These are phyloP conservation scores for Ilyonectria mors-panacis DNA, from an alignment of 2,329 filamentous ascomycete species.

Conservation along the genomic window DNA sequence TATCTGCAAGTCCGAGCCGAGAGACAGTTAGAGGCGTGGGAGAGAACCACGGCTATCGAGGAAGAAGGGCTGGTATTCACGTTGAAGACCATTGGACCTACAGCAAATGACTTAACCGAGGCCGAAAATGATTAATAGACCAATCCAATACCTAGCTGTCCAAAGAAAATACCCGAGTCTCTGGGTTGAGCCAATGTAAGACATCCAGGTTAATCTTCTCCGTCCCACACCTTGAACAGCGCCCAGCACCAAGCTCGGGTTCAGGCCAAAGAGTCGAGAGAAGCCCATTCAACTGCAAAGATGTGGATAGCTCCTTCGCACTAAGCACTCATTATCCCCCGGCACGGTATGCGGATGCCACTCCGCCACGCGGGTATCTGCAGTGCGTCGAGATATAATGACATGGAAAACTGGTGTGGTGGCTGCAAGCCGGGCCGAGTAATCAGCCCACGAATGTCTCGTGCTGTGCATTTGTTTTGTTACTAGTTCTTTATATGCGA, in stretches of 20 bases:
- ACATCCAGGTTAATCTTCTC: neutral
- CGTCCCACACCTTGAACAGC: neutral
- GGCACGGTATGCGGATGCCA: too few relatives aligned
- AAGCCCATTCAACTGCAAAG: neutral
- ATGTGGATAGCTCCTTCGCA: neutral
- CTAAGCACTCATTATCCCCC: neutral
- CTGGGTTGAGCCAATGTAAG: too few relatives aligned
- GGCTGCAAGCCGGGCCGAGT: neutral
- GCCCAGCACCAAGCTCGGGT: neutral
- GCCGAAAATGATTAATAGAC: too few relatives aligned
- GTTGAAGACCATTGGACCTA: too few relatives aligned
- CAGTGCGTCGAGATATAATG: constrained; percentile 1
- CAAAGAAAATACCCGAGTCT: too few relatives aligned
- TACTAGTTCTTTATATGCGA: neutral
- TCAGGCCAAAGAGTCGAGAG: neutral
- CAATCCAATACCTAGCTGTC: too few relatives aligned
- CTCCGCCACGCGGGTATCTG: neutral
- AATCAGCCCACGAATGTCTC: neutral
- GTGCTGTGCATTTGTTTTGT: neutral
- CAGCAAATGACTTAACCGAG: too few relatives aligned
- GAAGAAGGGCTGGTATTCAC: too few relatives aligned
- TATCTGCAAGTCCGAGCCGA: too few relatives aligned
- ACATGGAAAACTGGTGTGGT: neutral
- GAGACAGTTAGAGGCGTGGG: too few relatives aligned
- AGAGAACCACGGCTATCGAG: too few relatives aligned